Conservation (phyloP, 1,284 basidiomycete genomes). For the Ustilago sp. region DNA sequence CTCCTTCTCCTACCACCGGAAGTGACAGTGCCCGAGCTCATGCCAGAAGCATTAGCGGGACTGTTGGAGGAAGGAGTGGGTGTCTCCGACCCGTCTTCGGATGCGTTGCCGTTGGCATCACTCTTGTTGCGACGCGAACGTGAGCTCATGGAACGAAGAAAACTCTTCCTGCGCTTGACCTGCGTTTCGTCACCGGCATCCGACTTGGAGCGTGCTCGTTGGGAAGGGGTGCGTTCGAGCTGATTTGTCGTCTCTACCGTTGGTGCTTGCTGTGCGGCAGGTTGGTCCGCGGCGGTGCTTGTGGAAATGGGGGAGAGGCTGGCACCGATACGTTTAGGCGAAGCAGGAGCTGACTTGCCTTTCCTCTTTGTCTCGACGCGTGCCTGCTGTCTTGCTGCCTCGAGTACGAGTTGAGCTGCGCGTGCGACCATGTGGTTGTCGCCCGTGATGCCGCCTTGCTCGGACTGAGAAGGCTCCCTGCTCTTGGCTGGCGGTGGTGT, state of each 20-base stretch:
- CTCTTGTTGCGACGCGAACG: constrained; percentile 23
- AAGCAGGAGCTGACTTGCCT: constrained; percentile 45
- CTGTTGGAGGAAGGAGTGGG: constrained; percentile 28
- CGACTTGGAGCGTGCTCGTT: constrained; percentile 50
- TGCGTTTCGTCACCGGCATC: constrained; percentile 32
- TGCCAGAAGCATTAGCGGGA: constrained; percentile 11
- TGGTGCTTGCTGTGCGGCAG: not conserved
- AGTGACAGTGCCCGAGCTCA: constrained; percentile 31
- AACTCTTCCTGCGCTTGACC: constrained; percentile 44
- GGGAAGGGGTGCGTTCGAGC: constrained; percentile 25
- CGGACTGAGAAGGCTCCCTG: constrained; percentile 22
- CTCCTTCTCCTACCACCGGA: constrained; percentile 43
- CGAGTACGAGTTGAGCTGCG: constrained; percentile 52
- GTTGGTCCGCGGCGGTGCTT: constrained; percentile 1
- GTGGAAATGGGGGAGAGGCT: constrained; percentile 31
- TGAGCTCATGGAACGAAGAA: constrained; percentile 32
- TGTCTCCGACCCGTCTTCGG: constrained; percentile 17
- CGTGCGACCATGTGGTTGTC: constrained; percentile 52
- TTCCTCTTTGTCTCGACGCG: constrained; percentile 44
- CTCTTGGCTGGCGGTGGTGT: constrained; percentile 32
- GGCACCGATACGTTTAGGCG: constrained; percentile 33
- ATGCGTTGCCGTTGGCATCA: constrained; percentile 1
- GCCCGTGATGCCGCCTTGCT: constrained; percentile 10
- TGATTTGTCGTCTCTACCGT: not conserved
- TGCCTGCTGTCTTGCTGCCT: constrained; percentile 52